Conservation (phyloP, 2,329 filamentous ascomycete species). For the Epichloe baconii region DNA sequence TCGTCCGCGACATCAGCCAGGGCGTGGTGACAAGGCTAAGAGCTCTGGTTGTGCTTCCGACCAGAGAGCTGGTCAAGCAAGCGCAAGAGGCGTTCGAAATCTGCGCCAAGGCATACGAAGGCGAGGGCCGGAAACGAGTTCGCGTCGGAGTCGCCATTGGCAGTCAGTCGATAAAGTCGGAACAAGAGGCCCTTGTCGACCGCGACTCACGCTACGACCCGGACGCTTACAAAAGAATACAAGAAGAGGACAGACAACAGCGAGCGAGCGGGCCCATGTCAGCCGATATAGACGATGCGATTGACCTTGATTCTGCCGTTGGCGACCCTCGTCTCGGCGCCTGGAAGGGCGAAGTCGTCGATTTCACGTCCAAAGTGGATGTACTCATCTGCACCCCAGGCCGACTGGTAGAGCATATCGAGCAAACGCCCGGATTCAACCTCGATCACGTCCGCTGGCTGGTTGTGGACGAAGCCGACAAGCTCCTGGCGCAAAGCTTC, state of each 20-base stretch:
- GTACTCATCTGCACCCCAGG: slow-evolving; percentile 87
- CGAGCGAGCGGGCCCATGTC: slow-evolving; percentile 5
- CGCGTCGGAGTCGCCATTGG: slow-evolving; percentile 75
- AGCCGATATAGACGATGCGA: slow-evolving; percentile 8
- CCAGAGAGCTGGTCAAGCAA: slow-evolving; percentile 79
- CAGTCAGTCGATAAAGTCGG: slow-evolving; percentile 58
- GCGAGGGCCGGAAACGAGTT: slow-evolving; percentile 47
- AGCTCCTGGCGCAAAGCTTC: slow-evolving; percentile 80
- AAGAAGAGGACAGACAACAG: slow-evolving; percentile 10
- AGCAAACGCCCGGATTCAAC: slow-evolving; percentile 68
- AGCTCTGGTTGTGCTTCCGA: slow-evolving; percentile 79
- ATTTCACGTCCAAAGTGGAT: slow-evolving; percentile 62
- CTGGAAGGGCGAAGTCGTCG: slow-evolving; percentile 40
- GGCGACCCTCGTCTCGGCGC: slow-evolving; percentile 19
- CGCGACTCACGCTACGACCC: slow-evolving; percentile 50
- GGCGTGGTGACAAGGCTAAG: slow-evolving; percentile 53
- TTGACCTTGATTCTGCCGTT: slow-evolving; percentile 11
- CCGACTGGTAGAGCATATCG: slow-evolving; percentile 80
- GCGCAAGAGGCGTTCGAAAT: slow-evolving; percentile 66
- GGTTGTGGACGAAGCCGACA: slow-evolving; percentile 87
- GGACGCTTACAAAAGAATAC: slow-evolving; percentile 28
- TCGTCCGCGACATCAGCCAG: slow-evolving; percentile 62
- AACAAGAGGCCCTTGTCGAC: slow-evolving; percentile 37
- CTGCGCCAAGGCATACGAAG: slow-evolving; percentile 51
- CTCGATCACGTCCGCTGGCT: slow-evolving; percentile 74